A percentile compares a stretch with the other conserved stretches of the same genome.
phyloP scores from a whole-genome alignment of 176 grass and related monocot genomes.

The Cenchrus americanus region DNA sequence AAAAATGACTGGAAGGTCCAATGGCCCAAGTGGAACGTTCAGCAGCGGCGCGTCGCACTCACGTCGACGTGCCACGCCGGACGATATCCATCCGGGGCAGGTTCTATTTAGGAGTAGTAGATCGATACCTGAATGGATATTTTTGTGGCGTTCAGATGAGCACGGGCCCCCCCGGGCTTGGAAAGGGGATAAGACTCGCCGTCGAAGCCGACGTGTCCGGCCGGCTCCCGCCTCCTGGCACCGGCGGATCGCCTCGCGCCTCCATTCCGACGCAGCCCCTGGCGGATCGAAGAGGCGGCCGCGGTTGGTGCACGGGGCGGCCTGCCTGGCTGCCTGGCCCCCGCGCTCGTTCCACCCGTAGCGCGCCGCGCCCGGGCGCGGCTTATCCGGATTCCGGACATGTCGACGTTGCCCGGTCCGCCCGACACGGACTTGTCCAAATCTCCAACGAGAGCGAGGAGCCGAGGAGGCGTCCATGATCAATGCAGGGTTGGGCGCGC shows the following conservation, averaged over 20 bases:
- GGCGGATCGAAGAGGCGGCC: conserved; percentile 1
- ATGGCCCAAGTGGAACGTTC: not conserved
- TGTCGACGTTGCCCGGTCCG: not conserved
- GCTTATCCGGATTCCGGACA: conserved; percentile 21
- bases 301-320: conserved; percentile 33
- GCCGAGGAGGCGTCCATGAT: not conserved
- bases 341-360: too few relatives aligned
- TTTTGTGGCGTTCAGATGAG: conserved; percentile 39
- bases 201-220: conserved; percentile 4
- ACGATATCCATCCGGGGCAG: not conserved
- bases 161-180: not conserved
- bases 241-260: not conserved
- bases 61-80: conserved; percentile 16
- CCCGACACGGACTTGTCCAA: conserved; percentile 4
- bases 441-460: not conserved
- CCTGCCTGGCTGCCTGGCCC: not conserved
- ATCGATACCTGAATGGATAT: not conserved
- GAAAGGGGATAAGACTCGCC: conserved; percentile 4
- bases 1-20: not conserved
- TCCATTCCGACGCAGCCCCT: not conserved
- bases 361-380: too few relatives aligned
- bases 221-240: not conserved
- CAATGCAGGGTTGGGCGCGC: not conserved
- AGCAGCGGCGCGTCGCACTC: not conserved
- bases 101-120: not conserved